A percentile compares a stretch with the other conserved stretches of the same genome.
phyloP scores from a whole-genome alignment of 164 flowering plant genomes.

The Sedum album region DNA sequence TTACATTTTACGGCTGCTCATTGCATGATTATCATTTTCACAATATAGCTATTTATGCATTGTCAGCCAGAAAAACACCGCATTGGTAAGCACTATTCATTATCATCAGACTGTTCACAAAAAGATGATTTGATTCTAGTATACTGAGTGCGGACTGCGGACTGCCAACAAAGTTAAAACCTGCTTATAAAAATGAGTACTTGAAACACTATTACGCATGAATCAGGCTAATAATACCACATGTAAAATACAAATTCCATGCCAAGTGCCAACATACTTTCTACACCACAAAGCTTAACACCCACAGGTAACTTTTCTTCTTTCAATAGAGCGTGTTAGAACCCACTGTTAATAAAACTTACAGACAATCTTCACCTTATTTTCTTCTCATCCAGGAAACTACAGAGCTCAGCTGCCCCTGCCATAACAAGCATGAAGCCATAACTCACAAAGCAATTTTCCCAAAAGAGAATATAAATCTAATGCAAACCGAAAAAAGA shows the following conservation, averaged over 20 bases:
- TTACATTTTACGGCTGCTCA: background rate
- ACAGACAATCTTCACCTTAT: conserved; percentile 9
- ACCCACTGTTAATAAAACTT: background rate
- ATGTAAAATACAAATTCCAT: too few relatives aligned
- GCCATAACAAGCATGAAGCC: background rate
- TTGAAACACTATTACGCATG: background rate
- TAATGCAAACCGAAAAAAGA: too few relatives aligned
- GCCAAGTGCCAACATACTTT: too few relatives aligned
- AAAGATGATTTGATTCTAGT: background rate
- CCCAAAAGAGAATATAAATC: too few relatives aligned
- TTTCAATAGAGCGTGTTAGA: background rate
- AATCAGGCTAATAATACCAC: background rate
- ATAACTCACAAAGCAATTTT: too few relatives aligned
- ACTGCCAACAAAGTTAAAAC: background rate
- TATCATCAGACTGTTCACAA: background rate
- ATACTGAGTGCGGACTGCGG: background rate
- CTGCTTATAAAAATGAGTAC: too few relatives aligned
- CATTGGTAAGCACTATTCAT: background rate
- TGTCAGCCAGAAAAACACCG: too few relatives aligned
- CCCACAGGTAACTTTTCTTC: background rate
- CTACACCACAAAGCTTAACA: background rate
- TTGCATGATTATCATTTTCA: background rate
- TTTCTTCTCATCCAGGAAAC: conserved; percentile 11
- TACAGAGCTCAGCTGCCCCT: conserved; percentile 12
- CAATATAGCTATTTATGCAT: background rate